Percentiles rank a stretch among this genome's conserved stretches.
Evolutionary conservation across 495 filamentous ascomycete species (phyloP).

Genomic region (Penicillium coffeae): DNA sequence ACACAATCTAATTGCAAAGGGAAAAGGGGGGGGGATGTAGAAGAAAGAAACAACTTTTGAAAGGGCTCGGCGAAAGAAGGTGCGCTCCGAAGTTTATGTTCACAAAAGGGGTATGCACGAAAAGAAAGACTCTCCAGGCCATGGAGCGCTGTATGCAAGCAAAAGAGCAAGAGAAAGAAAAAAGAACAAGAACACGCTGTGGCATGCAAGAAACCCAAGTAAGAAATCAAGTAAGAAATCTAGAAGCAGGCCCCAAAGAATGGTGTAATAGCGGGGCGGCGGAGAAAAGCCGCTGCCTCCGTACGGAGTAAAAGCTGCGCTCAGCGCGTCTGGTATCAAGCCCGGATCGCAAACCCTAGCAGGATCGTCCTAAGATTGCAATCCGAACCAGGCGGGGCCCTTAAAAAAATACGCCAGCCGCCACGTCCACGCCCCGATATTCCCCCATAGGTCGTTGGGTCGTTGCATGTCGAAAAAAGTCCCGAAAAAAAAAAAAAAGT

Average conservation of each 20-base stretch:
- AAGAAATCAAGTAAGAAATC: neutral
- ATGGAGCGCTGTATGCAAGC: slow-evolving; percentile 14
- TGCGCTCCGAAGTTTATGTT: neutral
- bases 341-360: no score
- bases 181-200: no score
- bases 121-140: slow-evolving; percentile 3
- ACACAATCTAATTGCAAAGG: neutral
- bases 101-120: slow-evolving; percentile 3
- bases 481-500: no score
- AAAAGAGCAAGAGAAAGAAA: no score
- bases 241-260: slow-evolving; percentile 3
- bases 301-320: no score
- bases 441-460: neutral
- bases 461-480: neutral
- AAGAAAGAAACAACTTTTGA: neutral
- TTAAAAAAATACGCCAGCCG: no score
- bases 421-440: neutral
- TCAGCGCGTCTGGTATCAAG: no score
- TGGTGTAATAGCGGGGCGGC: no score
- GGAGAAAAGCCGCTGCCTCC: no score
- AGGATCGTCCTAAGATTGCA: no score
- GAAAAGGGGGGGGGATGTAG: neutral
- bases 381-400: no score
- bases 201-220: slow-evolving; percentile 1
- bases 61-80: neutral